Evolutionary conservation across 1,139 yeast genomes (phyloP).

Genomic region (Nakaseomyces glabratus): DNA sequence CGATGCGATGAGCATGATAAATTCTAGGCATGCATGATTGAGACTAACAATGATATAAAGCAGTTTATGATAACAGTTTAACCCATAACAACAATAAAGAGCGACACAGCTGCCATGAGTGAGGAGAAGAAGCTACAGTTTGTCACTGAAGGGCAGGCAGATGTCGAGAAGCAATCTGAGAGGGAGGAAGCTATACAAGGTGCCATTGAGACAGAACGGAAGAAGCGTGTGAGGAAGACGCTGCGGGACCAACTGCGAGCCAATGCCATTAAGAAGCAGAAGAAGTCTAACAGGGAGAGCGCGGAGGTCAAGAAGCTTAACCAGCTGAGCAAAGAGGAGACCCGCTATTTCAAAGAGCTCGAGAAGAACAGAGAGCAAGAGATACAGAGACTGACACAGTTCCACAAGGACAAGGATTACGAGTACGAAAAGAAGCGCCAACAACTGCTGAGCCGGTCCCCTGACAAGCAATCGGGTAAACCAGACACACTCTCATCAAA

Average conservation of each 20-base stretch:
- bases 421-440: slow-evolving; percentile 4
- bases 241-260: slow-evolving; percentile 25
- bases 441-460: slow-evolving; percentile 1
- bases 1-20: background rate
- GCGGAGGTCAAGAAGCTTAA: slow-evolving; percentile 24
- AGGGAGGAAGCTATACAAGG: slow-evolving; percentile 20
- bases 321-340: slow-evolving; percentile 20
- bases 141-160: slow-evolving; percentile 25
- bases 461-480: slow-evolving; percentile 11
- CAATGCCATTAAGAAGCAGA: slow-evolving; percentile 25
- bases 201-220: slow-evolving; percentile 19
- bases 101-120: too few relatives aligned
- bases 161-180: slow-evolving; percentile 18
- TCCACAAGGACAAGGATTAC: background rate
- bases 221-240: slow-evolving; percentile 21
- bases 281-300: slow-evolving; percentile 16
- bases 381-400: background rate
- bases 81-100: too few relatives aligned
- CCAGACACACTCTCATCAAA: too few relatives aligned
- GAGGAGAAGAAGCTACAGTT: slow-evolving; percentile 13
- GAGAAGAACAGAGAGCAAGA: background rate
- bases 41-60: too few relatives aligned
- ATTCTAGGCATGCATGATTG: background rate
- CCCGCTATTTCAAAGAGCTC: slow-evolving; percentile 9
- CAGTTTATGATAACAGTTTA: too few relatives aligned